Evolutionary conservation across 2,329 filamentous ascomycete genomes (phyloP).

Genomic region (Fusarium tjaetaba): DNA sequence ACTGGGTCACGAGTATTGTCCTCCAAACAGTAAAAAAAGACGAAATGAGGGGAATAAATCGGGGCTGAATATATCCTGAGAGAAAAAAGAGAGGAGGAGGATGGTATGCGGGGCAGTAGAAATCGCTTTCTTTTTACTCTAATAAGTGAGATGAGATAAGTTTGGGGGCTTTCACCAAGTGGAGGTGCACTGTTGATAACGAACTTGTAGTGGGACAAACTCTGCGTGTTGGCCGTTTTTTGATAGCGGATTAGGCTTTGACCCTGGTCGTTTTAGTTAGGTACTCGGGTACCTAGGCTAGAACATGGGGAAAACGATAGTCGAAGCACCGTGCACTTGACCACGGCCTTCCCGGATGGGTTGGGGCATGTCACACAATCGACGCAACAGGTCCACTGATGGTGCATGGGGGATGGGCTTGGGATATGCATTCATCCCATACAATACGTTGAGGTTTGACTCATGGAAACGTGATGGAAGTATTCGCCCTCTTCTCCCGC

Average conservation of each 20-base stretch:
- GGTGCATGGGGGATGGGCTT: background rate
- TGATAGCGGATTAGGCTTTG: background rate
- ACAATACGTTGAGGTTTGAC: background rate
- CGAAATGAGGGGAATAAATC: background rate
- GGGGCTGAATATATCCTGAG: background rate
- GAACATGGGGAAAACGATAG: background rate
- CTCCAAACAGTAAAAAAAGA: background rate
- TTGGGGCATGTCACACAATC: background rate
- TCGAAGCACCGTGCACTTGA: background rate
- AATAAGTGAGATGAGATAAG: background rate
- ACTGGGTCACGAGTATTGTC: background rate
- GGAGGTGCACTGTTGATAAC: constrained; percentile 10
- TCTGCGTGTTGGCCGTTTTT: background rate
- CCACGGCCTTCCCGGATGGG: background rate
- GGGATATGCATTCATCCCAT: background rate
- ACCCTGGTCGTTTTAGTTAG: background rate
- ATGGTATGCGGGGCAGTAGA: background rate
- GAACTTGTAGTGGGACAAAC: background rate
- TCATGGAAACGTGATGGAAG: background rate
- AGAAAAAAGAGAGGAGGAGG: background rate
- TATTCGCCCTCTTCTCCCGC: background rate
- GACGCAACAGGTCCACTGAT: background rate
- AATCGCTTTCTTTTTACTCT: background rate
- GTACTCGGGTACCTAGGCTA: background rate
- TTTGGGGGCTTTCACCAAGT: background rate